These are phyloP conservation scores for Penicillium nordicum DNA, from an alignment of 2,329 filamentous ascomycete species.

Conservation along the genomic window DNA sequence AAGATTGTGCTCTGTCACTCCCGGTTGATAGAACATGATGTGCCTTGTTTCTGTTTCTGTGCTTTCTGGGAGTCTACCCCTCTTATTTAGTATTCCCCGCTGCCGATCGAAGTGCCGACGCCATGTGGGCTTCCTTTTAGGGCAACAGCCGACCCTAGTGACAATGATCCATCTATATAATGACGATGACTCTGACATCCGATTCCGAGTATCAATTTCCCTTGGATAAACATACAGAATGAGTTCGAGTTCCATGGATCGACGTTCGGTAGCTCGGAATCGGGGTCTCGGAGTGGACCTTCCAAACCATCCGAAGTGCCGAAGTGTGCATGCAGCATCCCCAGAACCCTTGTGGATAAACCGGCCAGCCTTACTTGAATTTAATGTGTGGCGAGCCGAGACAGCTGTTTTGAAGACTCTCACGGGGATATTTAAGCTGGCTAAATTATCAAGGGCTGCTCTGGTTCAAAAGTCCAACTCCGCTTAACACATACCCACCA, in stretches of 20 bases:
- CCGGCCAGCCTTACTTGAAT: background rate
- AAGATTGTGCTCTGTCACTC: constrained; percentile 51
- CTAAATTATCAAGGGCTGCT: background rate
- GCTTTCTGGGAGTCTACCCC: background rate
- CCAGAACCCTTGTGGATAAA: background rate
- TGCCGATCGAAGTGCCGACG: background rate
- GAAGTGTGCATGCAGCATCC: background rate
- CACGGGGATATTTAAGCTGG: background rate
- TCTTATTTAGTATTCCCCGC: background rate
- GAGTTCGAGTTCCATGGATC: background rate
- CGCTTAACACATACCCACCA: background rate
- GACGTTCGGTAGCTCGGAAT: background rate
- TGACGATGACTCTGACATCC: background rate
- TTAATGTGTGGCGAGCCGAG: background rate
- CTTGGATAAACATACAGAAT: background rate
- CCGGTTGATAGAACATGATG: constrained; percentile 52
- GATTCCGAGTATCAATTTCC: background rate
- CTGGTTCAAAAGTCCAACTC: background rate
- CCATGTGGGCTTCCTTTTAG: background rate
- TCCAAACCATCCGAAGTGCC: background rate
- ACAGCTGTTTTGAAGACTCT: background rate
- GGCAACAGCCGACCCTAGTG: background rate
- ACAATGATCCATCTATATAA: background rate
- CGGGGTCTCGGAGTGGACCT: background rate
- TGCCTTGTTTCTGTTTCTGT: background rate